Conservation (phyloP, 2,329 filamentous ascomycete species). For the Chaetomium sp. region DNA sequence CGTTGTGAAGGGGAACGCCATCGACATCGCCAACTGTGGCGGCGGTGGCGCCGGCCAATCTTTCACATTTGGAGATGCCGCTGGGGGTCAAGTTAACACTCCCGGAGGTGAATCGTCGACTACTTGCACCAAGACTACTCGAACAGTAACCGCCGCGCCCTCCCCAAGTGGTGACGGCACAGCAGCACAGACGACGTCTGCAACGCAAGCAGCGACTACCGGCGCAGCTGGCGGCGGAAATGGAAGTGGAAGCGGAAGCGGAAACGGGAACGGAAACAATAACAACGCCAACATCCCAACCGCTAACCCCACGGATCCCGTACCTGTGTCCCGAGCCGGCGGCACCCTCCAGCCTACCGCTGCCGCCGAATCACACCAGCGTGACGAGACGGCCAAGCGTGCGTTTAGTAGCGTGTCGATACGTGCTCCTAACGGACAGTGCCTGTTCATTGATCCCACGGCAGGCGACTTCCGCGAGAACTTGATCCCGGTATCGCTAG, state of each 20-base stretch:
- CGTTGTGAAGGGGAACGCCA: constrained; percentile 35
- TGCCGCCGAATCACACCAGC: constrained; percentile 42
- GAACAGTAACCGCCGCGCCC: constrained; percentile 17
- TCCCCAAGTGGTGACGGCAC: neutral
- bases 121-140: constrained; percentile 15
- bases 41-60: constrained; percentile 35
- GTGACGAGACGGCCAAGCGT: constrained; percentile 41
- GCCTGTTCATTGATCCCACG: constrained; percentile 45
- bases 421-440: constrained; percentile 42
- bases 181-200: constrained; percentile 6
- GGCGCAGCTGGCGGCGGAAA: constrained; percentile 2
- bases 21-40: constrained; percentile 40
- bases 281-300: constrained; percentile 22
- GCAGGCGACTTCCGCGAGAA: constrained; percentile 50
- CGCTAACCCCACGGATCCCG: constrained; percentile 36
- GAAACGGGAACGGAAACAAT: no score
- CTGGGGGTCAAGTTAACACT: constrained; percentile 4
- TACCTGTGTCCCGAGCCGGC: constrained; percentile 46
- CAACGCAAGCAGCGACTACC: neutral
- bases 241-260: neutral
- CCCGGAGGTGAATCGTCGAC: constrained; percentile 6
- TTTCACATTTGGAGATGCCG: constrained; percentile 32
- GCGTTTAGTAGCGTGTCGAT: constrained; percentile 41
- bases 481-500: constrained; percentile 43
- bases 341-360: constrained; percentile 43